Conservation (phyloP, 257 asterid species). For the Ilex asprella region DNA sequence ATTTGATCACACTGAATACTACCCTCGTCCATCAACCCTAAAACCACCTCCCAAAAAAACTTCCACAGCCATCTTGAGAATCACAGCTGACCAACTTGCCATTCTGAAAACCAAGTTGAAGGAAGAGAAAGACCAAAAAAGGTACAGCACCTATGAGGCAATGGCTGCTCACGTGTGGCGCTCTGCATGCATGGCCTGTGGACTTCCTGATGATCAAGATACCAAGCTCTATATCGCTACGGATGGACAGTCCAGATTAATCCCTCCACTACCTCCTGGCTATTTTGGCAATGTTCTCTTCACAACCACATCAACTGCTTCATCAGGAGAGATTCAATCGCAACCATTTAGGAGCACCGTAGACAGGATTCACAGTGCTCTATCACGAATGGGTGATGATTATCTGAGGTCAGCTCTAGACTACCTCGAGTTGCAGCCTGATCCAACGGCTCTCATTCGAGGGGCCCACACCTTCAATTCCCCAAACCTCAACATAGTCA, state of each 20-base stretch:
- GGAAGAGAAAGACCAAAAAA: conserved; percentile 28
- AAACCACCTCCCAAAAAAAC: too few species aligned
- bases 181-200: conserved; percentile 59
- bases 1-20: too few species aligned
- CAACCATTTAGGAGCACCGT: conserved; percentile 32
- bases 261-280: conserved; percentile 51
- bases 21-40: too few species aligned
- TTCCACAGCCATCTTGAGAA: too few species aligned
- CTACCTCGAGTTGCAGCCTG: too few species aligned
- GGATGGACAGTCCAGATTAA: conserved; percentile 54
- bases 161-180: conserved; percentile 85
- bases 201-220: conserved; percentile 42
- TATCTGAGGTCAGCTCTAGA: conserved; percentile 50
- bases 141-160: conserved; percentile 33
- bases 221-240: conserved; percentile 58
- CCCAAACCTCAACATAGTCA: conserved; percentile 67
- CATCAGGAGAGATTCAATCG: conserved; percentile 32
- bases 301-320: conserved; percentile 41
- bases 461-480: conserved; percentile 52
- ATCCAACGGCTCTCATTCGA: conserved; percentile 44
- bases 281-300: conserved; percentile 74
- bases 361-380: conserved; percentile 37
- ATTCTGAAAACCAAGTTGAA: conserved; percentile 20
- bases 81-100: too few species aligned
- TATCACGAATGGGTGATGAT: conserved; percentile 45